Evolutionary conservation across 2,329 filamentous ascomycete species (phyloP).

Genomic region (Domatiomyces catenatus): DNA sequence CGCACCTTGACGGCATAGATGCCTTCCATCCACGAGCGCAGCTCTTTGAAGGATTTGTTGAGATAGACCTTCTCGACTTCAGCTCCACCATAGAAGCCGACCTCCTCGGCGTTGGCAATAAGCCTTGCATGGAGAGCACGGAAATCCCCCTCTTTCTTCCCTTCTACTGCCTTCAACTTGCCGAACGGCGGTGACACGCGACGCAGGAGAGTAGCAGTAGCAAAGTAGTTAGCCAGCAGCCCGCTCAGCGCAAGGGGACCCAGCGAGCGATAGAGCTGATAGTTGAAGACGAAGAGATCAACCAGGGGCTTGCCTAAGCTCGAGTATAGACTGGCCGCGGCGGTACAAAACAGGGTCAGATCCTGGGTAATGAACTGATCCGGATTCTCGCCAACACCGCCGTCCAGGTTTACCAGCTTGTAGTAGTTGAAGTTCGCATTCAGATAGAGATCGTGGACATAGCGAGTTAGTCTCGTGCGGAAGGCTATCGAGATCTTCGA

Average conservation of each 20-base stretch:
- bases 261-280: conserved; percentile 82
- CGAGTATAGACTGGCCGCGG: conserved; percentile 84
- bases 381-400: conserved; percentile 76
- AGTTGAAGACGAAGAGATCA: conserved; percentile 96
- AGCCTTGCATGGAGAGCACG: conserved; percentile 76
- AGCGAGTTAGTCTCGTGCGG: conserved; percentile 80
- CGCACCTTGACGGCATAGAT: conserved; percentile 96
- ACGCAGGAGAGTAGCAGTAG: conserved; percentile 79
- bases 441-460: conserved; percentile 93
- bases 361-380: conserved; percentile 98
- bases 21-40: conserved; percentile 94
- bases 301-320: conserved; percentile 95
- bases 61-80: conserved; percentile 90
- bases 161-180: conserved; percentile 91
- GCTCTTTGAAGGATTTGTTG: conserved; percentile 77
- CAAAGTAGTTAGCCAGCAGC: conserved; percentile 80
- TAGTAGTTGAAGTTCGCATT: conserved; percentile 95
- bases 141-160: conserved; percentile 89
- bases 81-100: conserved; percentile 92
- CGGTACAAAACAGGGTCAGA: conserved; percentile 83
- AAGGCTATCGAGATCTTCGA: conserved; percentile 98
- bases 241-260: conserved; percentile 77
- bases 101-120: conserved; percentile 92
- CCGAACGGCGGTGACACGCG: conserved; percentile 88
- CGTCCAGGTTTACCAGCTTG: conserved; percentile 82